Conservation (phyloP, 257 asterid genomes). For the Penstemon eatonii region DNA sequence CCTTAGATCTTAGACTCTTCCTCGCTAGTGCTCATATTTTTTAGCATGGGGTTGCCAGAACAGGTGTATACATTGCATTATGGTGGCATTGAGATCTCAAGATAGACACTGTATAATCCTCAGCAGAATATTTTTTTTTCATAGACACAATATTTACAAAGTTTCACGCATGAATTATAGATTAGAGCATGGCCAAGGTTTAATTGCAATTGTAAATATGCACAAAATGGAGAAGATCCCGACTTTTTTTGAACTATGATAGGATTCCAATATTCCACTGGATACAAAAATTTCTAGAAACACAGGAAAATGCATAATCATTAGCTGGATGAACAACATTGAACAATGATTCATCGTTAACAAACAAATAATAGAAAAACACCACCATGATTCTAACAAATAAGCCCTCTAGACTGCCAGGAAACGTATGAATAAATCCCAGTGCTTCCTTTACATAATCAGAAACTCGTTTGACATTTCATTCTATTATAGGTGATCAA, state of each 20-base stretch:
- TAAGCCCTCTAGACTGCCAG: not conserved
- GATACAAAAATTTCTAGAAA: not conserved
- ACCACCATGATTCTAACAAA: not conserved
- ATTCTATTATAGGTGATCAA: not conserved
- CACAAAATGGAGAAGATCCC: not conserved
- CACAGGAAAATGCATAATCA: not conserved
- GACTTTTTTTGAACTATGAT: not conserved
- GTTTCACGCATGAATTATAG: conserved; percentile 15
- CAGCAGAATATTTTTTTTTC: conserved; percentile 20
- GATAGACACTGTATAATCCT: conserved; percentile 8
- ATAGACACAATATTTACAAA: conserved; percentile 25
- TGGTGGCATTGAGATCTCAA: conserved; percentile 27
- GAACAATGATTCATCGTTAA: not conserved
- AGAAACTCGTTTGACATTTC: not conserved
- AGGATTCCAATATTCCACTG: not conserved
- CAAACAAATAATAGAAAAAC: not conserved
- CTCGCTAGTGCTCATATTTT: conserved; percentile 6
- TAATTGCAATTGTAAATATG: conserved; percentile 5
- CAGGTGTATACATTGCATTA: conserved; percentile 17
- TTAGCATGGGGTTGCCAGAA: not conserved
- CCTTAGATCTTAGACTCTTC: conserved; percentile 9
- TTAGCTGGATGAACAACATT: conserved; percentile 2
- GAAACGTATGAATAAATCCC: not conserved
- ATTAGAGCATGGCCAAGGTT: not conserved
- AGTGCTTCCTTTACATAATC: not conserved